A percentile compares a stretch with the other conserved stretches of the same genome.
Conservation (phyloP, 2,329 filamentous ascomycete genomes). For the Colletotrichum agaves region DNA sequence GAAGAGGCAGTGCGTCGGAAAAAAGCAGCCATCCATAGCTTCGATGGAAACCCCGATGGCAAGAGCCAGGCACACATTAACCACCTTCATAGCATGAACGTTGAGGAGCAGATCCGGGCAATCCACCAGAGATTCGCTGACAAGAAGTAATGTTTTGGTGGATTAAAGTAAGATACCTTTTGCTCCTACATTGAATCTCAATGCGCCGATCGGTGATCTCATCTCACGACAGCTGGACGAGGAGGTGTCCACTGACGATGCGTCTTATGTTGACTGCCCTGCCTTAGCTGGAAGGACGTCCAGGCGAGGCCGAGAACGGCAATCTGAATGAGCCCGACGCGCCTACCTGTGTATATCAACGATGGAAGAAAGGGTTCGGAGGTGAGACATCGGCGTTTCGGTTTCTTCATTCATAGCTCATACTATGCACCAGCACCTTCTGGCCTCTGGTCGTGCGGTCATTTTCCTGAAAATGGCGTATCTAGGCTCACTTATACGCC, state of each 20-base stretch:
- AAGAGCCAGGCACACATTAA: conserved; percentile 62
- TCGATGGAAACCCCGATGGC: conserved; percentile 66
- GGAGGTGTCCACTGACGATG: background rate
- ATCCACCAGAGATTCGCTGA: conserved; percentile 66
- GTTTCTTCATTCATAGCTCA: background rate
- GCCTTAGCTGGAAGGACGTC: too few species aligned
- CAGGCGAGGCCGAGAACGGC: too few species aligned
- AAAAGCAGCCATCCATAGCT: conserved; percentile 71
- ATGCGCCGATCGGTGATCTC: background rate
- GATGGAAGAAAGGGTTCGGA: background rate
- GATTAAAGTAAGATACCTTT: background rate
- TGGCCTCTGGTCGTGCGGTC: background rate
- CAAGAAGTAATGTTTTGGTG: conserved; percentile 18
- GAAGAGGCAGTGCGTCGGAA: conserved; percentile 82
- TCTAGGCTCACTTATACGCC: too few species aligned
- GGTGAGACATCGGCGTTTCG: conserved; percentile 6
- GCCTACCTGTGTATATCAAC: background rate
- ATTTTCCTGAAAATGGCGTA: too few species aligned
- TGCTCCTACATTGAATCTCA: background rate
- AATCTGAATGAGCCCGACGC: background rate
- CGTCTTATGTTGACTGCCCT: background rate
- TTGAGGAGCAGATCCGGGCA: conserved; percentile 84
- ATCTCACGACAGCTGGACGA: background rate
- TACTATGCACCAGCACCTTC: conserved; percentile 10
- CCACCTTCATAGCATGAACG: conserved; percentile 76